Base-by-base conservation (phyloP, 2,329 filamentous ascomycete species). In the Orbilia javanica region DNA sequence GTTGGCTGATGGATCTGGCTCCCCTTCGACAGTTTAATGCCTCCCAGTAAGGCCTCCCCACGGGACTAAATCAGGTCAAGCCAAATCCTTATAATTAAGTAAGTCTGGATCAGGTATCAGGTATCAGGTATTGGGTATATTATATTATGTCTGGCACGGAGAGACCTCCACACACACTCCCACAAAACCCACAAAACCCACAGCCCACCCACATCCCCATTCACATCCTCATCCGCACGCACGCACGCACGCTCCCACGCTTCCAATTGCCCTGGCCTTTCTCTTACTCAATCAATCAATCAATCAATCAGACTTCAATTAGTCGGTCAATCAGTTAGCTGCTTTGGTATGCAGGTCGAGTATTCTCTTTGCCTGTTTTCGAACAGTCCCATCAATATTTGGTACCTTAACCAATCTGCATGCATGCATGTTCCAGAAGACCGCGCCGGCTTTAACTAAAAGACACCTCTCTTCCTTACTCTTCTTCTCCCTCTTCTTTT, bases 391-490 rank as follows among this genome's bases (percentile, higher is more conserved):
- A 36, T 44, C 53, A n/a, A 42, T n/a, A 55, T 31, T 39, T 63
- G 57, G 60, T 65, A 73, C 60, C 69, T 66, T 73, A 67, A 25
- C 31, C 52, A 44, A 60, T 42, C 57, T 66, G 73, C 73, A 77
- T 77, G 73, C 73, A 66, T 53, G 55, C 42, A 66, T 55, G 46
- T 76, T 76, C 72, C 72, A 70, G 72, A 70, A 70, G 46, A 10
- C 46, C 7, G 34, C 7, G 34, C 34, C 55, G 55, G 55, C 34
- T 60, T 60, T 60, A 60, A 64, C 10, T 11, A 25, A 48, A 34
- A 44, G 22, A 31, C 60, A 64, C 57, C 36, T 64, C 15, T 50
- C 27, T 39, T 39, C 29, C 39, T 34, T 27, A 3, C 7, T 8
- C 39, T 20, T 34, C 18, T 34, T 34, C 25, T 60, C 8, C 57